Evolutionary conservation across 2,329 filamentous ascomycete genomes (phyloP).

Genomic region (Scedosporium minutisporum): DNA sequence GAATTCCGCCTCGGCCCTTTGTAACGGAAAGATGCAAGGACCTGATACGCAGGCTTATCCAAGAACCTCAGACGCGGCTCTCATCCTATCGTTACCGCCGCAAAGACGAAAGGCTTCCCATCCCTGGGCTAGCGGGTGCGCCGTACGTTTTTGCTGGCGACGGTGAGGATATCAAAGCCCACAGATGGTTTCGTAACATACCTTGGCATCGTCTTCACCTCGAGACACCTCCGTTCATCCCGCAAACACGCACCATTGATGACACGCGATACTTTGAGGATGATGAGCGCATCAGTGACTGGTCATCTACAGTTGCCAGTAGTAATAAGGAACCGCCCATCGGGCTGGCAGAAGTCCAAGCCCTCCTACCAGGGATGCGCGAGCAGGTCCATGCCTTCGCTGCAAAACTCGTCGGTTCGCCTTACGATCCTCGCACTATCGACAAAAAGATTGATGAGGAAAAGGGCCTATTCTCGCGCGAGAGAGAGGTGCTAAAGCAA

Average conservation of each 20-base stretch:
- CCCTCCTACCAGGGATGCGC: conserved; percentile 26
- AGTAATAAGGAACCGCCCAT: background rate
- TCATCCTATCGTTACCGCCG: conserved; percentile 66
- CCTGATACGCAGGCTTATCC: conserved; percentile 62
- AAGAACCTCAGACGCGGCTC: conserved; percentile 65
- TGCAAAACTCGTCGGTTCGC: conserved; percentile 32
- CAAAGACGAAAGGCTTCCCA: conserved; percentile 39
- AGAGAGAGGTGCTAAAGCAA: conserved; percentile 35
- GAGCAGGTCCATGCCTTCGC: conserved; percentile 32
- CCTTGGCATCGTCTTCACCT: conserved; percentile 68
- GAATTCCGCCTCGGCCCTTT: conserved; percentile 56
- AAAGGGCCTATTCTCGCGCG: conserved; percentile 20
- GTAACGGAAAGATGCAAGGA: conserved; percentile 67
- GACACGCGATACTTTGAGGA: conserved; percentile 90
- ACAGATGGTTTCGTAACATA: conserved; percentile 75
- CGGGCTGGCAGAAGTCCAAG: background rate
- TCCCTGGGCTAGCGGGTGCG: conserved; percentile 11
- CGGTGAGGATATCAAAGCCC: conserved; percentile 79
- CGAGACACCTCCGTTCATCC: conserved; percentile 68
- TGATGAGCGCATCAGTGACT: conserved; percentile 61
- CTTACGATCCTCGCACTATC: conserved; percentile 41
- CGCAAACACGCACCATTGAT: conserved; percentile 55
- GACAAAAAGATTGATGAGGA: conserved; percentile 37
- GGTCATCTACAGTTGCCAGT: conserved; percentile 23
- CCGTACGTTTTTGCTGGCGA: conserved; percentile 74